phyloP scores from a whole-genome alignment of 371 early-diverging fungal species.

The Lichtheimia corymbifera region DNA sequence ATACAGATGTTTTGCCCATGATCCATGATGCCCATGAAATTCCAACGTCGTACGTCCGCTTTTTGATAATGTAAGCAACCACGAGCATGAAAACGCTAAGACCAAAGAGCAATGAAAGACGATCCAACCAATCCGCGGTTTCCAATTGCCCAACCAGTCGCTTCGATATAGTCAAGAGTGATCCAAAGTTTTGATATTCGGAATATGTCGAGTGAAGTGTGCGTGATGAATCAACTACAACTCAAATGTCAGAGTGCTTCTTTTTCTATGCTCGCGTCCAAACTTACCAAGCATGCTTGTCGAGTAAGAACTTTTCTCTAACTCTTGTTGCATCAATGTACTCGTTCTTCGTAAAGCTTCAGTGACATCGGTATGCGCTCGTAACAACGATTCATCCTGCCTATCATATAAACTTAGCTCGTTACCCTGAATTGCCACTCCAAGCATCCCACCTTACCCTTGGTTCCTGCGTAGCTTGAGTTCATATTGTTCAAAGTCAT shows the following conservation, averaged over 20 bases:
- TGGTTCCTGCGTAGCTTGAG: conserved; percentile 33
- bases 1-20: conserved; percentile 16
- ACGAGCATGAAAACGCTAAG: conserved; percentile 62
- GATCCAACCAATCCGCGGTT: conserved; percentile 72
- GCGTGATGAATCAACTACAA: conserved; percentile 65
- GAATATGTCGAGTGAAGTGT: conserved; percentile 52
- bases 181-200: conserved; percentile 68
- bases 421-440: not conserved
- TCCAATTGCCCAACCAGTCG: conserved; percentile 69
- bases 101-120: conserved; percentile 66
- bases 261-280: not conserved
- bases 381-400: conserved; percentile 45
- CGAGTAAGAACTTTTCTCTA: conserved; percentile 69
- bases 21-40: conserved; percentile 57
- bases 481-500: conserved; percentile 44
- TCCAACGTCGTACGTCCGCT: conserved; percentile 69
- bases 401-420: conserved; percentile 16
- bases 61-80: conserved; percentile 68
- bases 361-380: conserved; percentile 63
- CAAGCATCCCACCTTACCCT: conserved; percentile 30
- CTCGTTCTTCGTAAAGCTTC: conserved; percentile 67
- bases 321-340: conserved; percentile 73
- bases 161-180: conserved; percentile 62
- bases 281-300: conserved; percentile 64
- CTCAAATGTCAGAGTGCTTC: not conserved